A percentile compares a stretch with the other conserved stretches of the same genome.
phyloP scores from a whole-genome alignment of 345 rosid species.

The Citrus reticulata region DNA sequence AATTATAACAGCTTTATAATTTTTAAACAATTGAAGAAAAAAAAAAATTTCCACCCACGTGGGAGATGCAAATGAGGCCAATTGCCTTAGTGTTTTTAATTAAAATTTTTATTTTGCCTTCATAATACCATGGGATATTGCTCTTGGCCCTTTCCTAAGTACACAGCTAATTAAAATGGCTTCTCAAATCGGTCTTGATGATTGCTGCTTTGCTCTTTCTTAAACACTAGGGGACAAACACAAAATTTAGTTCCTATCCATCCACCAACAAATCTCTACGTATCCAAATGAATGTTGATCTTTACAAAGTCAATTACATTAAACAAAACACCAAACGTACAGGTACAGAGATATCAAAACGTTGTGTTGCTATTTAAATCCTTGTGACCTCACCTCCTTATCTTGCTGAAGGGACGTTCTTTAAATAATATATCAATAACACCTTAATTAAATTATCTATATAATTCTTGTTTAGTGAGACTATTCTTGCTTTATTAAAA shows the following conservation, averaged over 20 bases:
- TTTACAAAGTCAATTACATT: neutral
- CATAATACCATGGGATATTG: neutral
- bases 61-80: too few relatives aligned
- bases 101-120: too few relatives aligned
- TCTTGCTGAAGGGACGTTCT: constrained; percentile 15
- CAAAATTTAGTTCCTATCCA: neutral
- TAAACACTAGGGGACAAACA: neutral
- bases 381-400: constrained; percentile 7
- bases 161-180: neutral
- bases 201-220: constrained; percentile 12
- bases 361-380: neutral
- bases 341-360: neutral
- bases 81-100: too few relatives aligned
- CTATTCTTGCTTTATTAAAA: too few relatives aligned
- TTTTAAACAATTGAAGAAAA: too few relatives aligned
- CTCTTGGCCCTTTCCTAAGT: neutral
- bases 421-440: neutral
- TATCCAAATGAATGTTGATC: neutral
- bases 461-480: too few relatives aligned
- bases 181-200: neutral
- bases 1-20: too few relatives aligned
- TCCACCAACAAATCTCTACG: neutral
- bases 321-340: neutral
- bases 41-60: too few relatives aligned
- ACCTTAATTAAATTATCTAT: too few relatives aligned